phyloP scores from a whole-genome alignment of 306 rosid genomes.

The Mimosa pudica region DNA sequence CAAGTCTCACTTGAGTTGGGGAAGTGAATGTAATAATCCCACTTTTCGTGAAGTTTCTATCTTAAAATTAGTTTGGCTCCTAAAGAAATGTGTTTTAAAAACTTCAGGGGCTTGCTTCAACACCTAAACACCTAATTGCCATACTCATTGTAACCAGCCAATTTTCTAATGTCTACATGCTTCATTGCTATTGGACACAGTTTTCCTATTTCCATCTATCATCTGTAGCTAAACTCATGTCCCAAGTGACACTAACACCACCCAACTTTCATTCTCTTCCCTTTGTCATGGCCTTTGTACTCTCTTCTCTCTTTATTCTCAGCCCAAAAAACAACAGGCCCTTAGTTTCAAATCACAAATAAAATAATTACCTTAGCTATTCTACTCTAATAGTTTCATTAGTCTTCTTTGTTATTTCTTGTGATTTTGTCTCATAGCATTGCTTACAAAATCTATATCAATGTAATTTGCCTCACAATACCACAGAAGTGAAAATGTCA shows the following conservation, averaged over 20 bases:
- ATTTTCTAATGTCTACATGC: not conserved
- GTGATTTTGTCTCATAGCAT: not conserved
- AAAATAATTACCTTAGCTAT: not conserved
- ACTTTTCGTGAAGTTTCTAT: too few relatives aligned
- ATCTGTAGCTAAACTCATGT: not conserved
- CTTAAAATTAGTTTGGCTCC: too few relatives aligned
- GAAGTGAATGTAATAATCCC: too few relatives aligned
- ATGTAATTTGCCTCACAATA: not conserved
- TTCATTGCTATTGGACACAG: not conserved
- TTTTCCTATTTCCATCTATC: not conserved
- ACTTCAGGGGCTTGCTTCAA: slow-evolving; percentile 42
- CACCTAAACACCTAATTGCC: slow-evolving; percentile 35
- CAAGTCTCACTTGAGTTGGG: too few relatives aligned
- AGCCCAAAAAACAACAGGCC: not conserved
- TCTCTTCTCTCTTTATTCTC: not conserved
- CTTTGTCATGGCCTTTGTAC: not conserved
- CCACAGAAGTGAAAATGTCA: not conserved
- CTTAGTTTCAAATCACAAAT: not conserved
- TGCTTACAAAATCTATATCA: not conserved
- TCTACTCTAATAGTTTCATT: not conserved
- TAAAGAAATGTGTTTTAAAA: slow-evolving; percentile 40
- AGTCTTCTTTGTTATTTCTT: not conserved
- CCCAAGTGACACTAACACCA: not conserved
- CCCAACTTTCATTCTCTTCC: not conserved
- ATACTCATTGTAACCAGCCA: slow-evolving; percentile 19